A percentile compares a stretch with the other conserved stretches of the same genome.
Evolutionary conservation across 192 early-diverging fungal genomes (phyloP).

Genomic region (Coemansia sp.): DNA sequence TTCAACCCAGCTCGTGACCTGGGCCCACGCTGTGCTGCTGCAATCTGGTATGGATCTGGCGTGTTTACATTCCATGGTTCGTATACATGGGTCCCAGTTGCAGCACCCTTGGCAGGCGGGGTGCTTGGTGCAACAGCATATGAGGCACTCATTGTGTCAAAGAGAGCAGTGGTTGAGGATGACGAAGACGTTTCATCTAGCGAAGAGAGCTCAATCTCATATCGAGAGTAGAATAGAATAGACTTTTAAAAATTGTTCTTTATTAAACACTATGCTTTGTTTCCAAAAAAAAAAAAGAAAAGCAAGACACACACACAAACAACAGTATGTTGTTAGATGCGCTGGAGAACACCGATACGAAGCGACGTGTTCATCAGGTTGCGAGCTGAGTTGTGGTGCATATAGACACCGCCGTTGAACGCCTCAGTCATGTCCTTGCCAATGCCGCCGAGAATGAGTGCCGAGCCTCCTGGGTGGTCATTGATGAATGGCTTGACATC

Average conservation of each 20-base stretch:
- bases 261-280: not conserved
- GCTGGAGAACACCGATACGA: constrained; percentile 49
- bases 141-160: constrained; percentile 56
- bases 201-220: constrained; percentile 28
- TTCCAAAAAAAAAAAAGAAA: no score
- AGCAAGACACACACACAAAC: no score
- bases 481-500: constrained; percentile 78
- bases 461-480: constrained; percentile 85
- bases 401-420: constrained; percentile 89
- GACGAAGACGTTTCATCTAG: constrained; percentile 17
- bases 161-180: constrained; percentile 29
- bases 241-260: constrained; percentile 3
- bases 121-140: constrained; percentile 58
- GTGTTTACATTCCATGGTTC: constrained; percentile 64
- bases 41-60: constrained; percentile 63
- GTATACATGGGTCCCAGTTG: constrained; percentile 72
- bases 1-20: constrained; percentile 78
- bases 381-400: constrained; percentile 85
- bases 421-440: constrained; percentile 83
- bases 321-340: constrained; percentile 13
- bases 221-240: constrained; percentile 9
- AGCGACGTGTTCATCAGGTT: constrained; percentile 63
- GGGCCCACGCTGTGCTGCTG: constrained; percentile 67
- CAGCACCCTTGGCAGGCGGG: constrained; percentile 63
- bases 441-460: constrained; percentile 64